These are phyloP conservation scores for Russula emetica DNA, from an alignment of 768 basidiomycete species.

Conservation along the genomic window DNA sequence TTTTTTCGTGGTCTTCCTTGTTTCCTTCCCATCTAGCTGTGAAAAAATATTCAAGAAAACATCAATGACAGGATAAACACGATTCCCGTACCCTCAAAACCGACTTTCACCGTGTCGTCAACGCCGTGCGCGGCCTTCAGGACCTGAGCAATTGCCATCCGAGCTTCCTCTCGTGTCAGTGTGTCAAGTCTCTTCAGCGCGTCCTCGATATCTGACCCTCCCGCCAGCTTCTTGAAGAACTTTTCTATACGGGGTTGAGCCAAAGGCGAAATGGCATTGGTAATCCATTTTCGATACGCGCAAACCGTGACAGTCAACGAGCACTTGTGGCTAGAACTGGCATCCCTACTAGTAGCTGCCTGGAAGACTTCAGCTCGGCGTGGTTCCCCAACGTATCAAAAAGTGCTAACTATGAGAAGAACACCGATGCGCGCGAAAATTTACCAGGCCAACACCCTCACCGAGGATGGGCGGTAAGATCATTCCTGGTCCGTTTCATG, in stretches of 20 bases:
- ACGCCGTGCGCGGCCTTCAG: neutral
- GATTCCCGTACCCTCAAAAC: neutral
- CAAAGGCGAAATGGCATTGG: too few relatives aligned
- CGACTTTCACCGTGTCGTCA: neutral
- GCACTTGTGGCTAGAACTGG: too few relatives aligned
- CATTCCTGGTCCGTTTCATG: neutral
- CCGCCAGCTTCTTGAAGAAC: neutral
- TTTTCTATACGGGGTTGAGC: neutral
- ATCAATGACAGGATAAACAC: neutral
- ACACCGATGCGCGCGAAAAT: neutral
- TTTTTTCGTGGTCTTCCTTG: neutral
- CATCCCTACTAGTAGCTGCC: neutral
- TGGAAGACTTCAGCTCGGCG: neutral
- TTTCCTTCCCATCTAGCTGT: neutral
- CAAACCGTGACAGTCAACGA: neutral
- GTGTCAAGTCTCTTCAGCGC: neutral
- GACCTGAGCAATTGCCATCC: too few relatives aligned
- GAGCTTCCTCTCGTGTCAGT: conserved; percentile 1
- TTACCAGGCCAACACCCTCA: neutral
- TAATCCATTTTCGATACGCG: neutral
- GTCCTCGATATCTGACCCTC: neutral
- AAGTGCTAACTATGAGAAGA: neutral
- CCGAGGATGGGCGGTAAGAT: neutral
- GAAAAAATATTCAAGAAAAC: neutral
- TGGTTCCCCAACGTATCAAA: neutral